Evolutionary conservation across 1,139 yeast species (phyloP), one percentile per base, ranked within the genome.

Genomic region (Yamadazyma friedrichii): DNA sequence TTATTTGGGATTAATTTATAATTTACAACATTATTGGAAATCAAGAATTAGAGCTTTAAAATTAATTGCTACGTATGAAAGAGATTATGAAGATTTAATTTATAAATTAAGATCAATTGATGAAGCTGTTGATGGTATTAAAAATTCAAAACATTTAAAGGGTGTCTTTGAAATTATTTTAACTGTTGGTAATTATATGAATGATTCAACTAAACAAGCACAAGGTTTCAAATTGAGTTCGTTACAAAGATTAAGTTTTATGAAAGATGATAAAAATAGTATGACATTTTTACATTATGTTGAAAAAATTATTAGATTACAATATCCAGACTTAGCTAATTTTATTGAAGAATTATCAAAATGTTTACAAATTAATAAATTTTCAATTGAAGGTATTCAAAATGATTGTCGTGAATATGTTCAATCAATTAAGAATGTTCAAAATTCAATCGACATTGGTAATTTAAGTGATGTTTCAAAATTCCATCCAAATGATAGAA

Each of bases 111-210:
- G 85, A 46, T 59, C 72, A 11, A 71, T 86, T 39, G 94, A 85
- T 51, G 76, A 69, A 33, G 84, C 89, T 0, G 80, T 84, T 11
- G 81, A 78, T 40, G 67, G 79, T 20, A 70, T 85, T 37, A 79
- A 76, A 46, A 68, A 67, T 33, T 83, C 91, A 0, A 66, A 71
- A 37, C 74, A 82, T 44, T 69, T 85, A 55, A 76, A 80, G 51
- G 74, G 75, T 47, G 82, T 85, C 2, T 84, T 86, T 61, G 88
- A 84, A 51, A 82, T 86, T 41, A 86, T 86, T 53, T 74, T 85
- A 52, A 82, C 91, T 2, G 88, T 86, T 39, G 95, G 95, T 64
- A 86, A 86, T 55, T 86, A 79, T 55, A 85, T 86, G 94, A 86
- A 86, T 56, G 91, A 85, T 54, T 70, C 82, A 6, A 74, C 88